These are phyloP conservation scores for Neonectria faginata DNA, from an alignment of 2,329 filamentous ascomycete species.

Conservation along the genomic window DNA sequence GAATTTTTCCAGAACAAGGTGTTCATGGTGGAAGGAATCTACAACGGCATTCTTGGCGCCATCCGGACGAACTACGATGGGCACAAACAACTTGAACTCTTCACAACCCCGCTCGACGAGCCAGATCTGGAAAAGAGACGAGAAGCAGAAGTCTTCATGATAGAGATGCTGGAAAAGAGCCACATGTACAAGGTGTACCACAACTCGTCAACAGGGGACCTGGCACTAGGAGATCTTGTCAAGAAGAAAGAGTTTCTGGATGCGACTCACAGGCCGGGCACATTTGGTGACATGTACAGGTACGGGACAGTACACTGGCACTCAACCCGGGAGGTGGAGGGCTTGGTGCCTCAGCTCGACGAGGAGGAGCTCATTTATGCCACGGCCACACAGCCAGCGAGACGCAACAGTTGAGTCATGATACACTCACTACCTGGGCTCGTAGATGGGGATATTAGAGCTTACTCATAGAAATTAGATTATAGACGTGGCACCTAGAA, in stretches of 20 bases:
- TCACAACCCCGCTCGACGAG: slow-evolving; percentile 49
- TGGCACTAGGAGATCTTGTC: slow-evolving; percentile 50
- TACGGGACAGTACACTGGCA: slow-evolving; percentile 52
- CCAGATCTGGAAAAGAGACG: slow-evolving; percentile 42
- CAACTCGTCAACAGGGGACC: slow-evolving; percentile 48
- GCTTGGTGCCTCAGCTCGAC: slow-evolving; percentile 37
- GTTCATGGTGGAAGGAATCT: slow-evolving; percentile 48
- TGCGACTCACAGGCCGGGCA: slow-evolving; percentile 48
- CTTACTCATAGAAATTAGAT: background rate
- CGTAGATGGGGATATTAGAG: too few species aligned
- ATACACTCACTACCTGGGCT: background rate
- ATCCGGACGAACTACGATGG: slow-evolving; percentile 47
- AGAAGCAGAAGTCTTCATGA: slow-evolving; percentile 47
- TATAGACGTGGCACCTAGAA: background rate
- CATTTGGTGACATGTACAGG: slow-evolving; percentile 51
- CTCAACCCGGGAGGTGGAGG: slow-evolving; percentile 43
- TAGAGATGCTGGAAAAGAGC: slow-evolving; percentile 50
- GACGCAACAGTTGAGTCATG: background rate
- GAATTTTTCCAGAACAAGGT: slow-evolving; percentile 49
- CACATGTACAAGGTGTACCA: slow-evolving; percentile 54
- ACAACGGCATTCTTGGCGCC: slow-evolving; percentile 49
- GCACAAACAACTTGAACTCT: slow-evolving; percentile 46
- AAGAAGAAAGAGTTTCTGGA: slow-evolving; percentile 44
- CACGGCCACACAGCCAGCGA: slow-evolving; percentile 26
- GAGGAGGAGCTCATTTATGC: slow-evolving; percentile 38